Base-by-base conservation (phyloP, 768 basidiomycete genomes). In the Phanerodontia chrysosporium region DNA sequence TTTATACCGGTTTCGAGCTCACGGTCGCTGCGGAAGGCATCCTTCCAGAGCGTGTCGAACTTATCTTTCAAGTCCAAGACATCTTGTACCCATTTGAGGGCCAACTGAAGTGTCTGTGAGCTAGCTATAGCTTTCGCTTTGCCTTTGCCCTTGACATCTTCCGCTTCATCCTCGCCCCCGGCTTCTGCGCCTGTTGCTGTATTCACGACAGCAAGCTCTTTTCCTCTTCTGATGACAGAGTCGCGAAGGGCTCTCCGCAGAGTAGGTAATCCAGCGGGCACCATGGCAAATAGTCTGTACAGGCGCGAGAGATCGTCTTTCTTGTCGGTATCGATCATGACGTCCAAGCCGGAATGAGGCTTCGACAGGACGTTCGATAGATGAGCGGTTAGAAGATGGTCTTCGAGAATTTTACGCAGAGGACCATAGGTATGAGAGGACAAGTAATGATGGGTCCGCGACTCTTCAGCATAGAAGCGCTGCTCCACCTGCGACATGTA, bases 61-160 rank as follows among this genome's bases (percentile, higher is more conserved):
- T 83, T 90, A 73, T 98, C 95, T 73, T 98, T 98, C 57, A 98
- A 77, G 60, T 87, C 85, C 13, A 99, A 77, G 16, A 97, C 89
- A 64, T 89, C 86, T 70, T 96, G 87, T 0, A 98, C 96, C 97
- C 97, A 99, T 69, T 84, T 86, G 56, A 96, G 74, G 4, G 96
- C 97, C 28, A 83, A 66, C 13, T 75, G 70, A 22, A 86, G 72
- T 0, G 85, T 75, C 58, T 86, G 81, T 8, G 76, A 68, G 8
- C 65, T 75, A 6, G 74, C 16, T 27, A 22, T 59, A 44, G 74
- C 71, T 58, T 77, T 81, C 60, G 69, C 76, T 72, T 80, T 87
- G 25, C 76, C 79, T 75, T 81, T 91, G 55, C 72, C 80, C 65
- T 77, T 81, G 21, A 70, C 70, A 12, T 69, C 62, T 12, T 65